phyloP scores from a whole-genome alignment of 148 eudicot genomes.

The Dianthus caryophyllus region DNA sequence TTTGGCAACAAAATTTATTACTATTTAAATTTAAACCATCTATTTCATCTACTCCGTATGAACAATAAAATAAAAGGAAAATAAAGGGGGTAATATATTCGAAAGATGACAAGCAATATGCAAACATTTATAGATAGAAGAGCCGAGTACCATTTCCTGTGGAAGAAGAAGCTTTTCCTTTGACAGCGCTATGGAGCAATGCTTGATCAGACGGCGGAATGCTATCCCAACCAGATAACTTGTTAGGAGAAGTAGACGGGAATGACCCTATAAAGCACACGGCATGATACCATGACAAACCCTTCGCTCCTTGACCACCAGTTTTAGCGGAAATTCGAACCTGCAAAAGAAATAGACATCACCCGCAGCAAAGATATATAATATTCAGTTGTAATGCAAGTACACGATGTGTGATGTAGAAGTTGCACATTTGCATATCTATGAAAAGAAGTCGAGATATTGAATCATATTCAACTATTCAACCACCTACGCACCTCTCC shows the following conservation, averaged over 20 bases:
- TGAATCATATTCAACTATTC: not conserved
- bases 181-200: slow-evolving; percentile 38
- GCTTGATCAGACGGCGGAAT: slow-evolving; percentile 63
- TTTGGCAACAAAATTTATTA: no score
- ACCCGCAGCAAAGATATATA: not conserved
- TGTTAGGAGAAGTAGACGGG: slow-evolving; percentile 55
- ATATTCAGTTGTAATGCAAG: not conserved
- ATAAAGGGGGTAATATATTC: not conserved
- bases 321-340: slow-evolving; percentile 79
- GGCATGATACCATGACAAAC: slow-evolving; percentile 90
- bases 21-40: no score
- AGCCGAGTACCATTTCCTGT: slow-evolving; percentile 29
- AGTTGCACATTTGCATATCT: no score
- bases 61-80: not conserved
- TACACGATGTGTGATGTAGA: not conserved
- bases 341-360: slow-evolving; percentile 30
- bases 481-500: slow-evolving; percentile 60
- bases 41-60: no score
- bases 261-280: slow-evolving; percentile 54
- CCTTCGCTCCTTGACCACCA: slow-evolving; percentile 66
- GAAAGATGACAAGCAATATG: not conserved
- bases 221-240: slow-evolving; percentile 64
- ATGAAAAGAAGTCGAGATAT: not conserved
- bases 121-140: not conserved
- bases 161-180: slow-evolving; percentile 51